Evolutionary conservation across 305 asterid species (phyloP).

Genomic region (Fraxinus paxiana): DNA sequence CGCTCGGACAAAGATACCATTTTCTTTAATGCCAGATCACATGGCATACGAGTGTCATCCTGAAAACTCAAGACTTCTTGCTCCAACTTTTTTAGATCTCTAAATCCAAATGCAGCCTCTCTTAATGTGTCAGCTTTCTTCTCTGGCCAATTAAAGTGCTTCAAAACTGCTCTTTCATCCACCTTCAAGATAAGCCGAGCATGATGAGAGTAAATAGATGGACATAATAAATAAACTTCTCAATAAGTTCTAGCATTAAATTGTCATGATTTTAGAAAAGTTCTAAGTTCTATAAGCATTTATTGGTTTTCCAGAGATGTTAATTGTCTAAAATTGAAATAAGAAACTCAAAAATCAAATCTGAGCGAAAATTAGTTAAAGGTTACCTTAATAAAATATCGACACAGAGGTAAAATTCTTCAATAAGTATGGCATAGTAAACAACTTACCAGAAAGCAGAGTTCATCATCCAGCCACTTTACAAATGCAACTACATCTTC

Average conservation of each 20-base stretch:
- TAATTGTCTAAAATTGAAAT: background rate
- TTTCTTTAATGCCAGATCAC: constrained; percentile 73
- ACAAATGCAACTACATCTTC: constrained; percentile 86
- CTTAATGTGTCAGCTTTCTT: constrained; percentile 80
- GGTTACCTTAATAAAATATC: background rate
- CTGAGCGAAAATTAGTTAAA: background rate
- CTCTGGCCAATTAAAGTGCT: constrained; percentile 96
- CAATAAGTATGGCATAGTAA: background rate
- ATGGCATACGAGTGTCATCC: constrained; percentile 63
- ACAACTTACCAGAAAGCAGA: constrained; percentile 71
- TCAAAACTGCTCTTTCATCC: constrained; percentile 90
- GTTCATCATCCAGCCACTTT: constrained; percentile 96
- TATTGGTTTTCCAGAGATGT: background rate
- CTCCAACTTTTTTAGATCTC: constrained; percentile 77
- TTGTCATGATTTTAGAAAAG: background rate
- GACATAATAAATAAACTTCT: background rate
- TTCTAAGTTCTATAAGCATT: background rate
- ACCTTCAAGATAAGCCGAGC: constrained; percentile 44
- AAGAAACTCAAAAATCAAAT: background rate
- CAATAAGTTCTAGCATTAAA: background rate
- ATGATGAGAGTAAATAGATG: constrained; percentile 4
- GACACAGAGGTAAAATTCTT: background rate
- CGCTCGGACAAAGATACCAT: constrained; percentile 76
- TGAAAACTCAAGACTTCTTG: constrained; percentile 57
- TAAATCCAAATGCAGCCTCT: constrained; percentile 87